Base-by-base conservation (phyloP, 495 filamentous ascomycete genomes). In the Hypoxylon intermedium region DNA sequence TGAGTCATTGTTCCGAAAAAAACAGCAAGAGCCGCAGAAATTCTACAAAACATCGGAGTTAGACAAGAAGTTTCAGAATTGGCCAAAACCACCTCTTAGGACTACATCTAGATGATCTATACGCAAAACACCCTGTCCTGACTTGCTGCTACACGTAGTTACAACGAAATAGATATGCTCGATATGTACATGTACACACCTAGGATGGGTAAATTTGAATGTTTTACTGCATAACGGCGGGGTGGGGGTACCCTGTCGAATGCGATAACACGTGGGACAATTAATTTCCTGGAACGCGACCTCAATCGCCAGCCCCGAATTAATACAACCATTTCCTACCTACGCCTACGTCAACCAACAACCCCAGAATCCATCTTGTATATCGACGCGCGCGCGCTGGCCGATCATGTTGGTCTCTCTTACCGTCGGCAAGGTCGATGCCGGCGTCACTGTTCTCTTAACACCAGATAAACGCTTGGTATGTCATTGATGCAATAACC, bases 351-450 rank as follows among this genome's bases (percentile, higher is more conserved):
- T 34, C 58, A 16, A 53, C 28, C 20, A 49, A 38, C 43, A 60
- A 43, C 46, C 28, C 13, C 18, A 53, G 28, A 18, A 36, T 6
- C 33, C n/a, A 38, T 12, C 20, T 36, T 59, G 19, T 28, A 26
- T 36, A 36, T 26, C 9, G 30, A 5, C 30, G 7, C n/a, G 9
- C 9, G 30, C 7, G 30, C 3, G n/a, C n/a, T n/a, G n/a, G n/a
- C n/a, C 53, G 49, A 84, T 62, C 16, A 98, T 98, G 95, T 80
- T 98, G 65, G 88, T 98, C 79, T 98, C 94, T 40, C 85, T 98
- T 71, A 98, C 94, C 37, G 95, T 98, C 72, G 94, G 94, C 78
- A 98, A 98, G 80, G 94, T 98, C 75, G 94, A 98, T 74, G 94
- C 94, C 65, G 94, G 94, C 74, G 92, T 98, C 67, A 95, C 94